Evolutionary conservation across 345 rosid species (phyloP), one percentile per base, ranked within the genome.

Genomic region (Salix purpurea): DNA sequence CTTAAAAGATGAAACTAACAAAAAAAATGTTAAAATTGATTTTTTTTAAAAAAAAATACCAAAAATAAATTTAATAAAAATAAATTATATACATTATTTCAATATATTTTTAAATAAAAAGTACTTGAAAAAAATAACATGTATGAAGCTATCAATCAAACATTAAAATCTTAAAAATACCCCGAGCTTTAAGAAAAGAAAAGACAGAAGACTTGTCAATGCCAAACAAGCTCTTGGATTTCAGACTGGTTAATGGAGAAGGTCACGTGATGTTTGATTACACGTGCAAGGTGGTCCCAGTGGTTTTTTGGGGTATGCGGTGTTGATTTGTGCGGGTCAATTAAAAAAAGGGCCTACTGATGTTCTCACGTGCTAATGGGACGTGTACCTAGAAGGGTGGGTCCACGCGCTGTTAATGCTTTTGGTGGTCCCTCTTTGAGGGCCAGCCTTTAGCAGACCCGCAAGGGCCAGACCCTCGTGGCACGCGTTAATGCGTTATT

Each of bases 331-430:
- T 48, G 73, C 1, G 74, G 66, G 66, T 40, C 54, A 39, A 60
- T 50, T 6, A 24, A 34, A n/a, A 36, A 23, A 30, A 5, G 24
- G 7, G 7, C 21, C 10, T 50, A 2, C 46, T 52, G 44, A 34
- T 28, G 26, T 4, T 42, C 15, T 48, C 69, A 46, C 77, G 61
- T 44, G 70, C 28, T 19, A 42, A 37, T 6, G 62, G 61, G 62
- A 65, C 70, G 76, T 73, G 69, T 73, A 40, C 28, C 62, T 21
- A 65, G 58, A 58, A 52, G 11, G 11, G 9, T 44, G 58, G 70
- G 58, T 18, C 69, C 48, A 19, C n/a, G 1, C 7, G 48, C 30
- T 23, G 64, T 48, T 24, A 19, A 7, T 24, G 23, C 61, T 30
- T 15, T 37, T 26, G 34, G 28, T 60, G 39, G 21, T 40, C 21